Base-by-base conservation (phyloP, 2,329 filamentous ascomycete genomes). In the Stenocarpella maydis region DNA sequence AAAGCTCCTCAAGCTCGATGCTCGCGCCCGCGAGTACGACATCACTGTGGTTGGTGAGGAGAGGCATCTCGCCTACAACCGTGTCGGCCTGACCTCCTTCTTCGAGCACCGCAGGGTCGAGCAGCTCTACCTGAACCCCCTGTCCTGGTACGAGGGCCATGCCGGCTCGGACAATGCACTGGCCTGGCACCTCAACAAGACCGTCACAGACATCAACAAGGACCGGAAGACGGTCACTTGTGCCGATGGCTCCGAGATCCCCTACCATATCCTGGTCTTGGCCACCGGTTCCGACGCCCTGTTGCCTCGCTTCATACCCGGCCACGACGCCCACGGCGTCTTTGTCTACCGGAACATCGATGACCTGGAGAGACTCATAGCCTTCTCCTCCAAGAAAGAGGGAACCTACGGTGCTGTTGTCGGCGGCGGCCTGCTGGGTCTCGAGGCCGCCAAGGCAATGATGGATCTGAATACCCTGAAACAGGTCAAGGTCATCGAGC, bases 371-470 rank as follows among this genome's bases (percentile, higher is more conserved):
- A 87, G 85, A 52, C 86, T 97, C 4, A 97, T 97, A 68, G 82
- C 85, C 1, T 97, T 92, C 76, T 89, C 93, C 0, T 85, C 88
- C 1, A 82, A 84, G 14, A 87, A 88, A 66, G 91, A 89, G 74
- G 92, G 89, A 5, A 88, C 90, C 2, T 87, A 87, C 2, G 94
- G 92, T 0, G 87, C 90, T 5, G 93, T 96, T 0, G 92, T 97
- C 4, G 94, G 94, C 28, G 94, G 94, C 65, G 94, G 94, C 0
- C 80, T 98, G 28, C 85, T 97, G 0, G 94, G 94, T 0, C 86
- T 98, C 0, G 94, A 97, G 81, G 94, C 94, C 2, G 94, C 93
- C 41, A 96, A 97, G 75, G 94, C 94, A 2, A 94, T 97, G 92
- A 91, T 95, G 83, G 94, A 97, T 76, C 82, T 97, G 10, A 86